Evolutionary conservation across 768 basidiomycete species (phyloP).

Genomic region (Lenzites betulinus): DNA sequence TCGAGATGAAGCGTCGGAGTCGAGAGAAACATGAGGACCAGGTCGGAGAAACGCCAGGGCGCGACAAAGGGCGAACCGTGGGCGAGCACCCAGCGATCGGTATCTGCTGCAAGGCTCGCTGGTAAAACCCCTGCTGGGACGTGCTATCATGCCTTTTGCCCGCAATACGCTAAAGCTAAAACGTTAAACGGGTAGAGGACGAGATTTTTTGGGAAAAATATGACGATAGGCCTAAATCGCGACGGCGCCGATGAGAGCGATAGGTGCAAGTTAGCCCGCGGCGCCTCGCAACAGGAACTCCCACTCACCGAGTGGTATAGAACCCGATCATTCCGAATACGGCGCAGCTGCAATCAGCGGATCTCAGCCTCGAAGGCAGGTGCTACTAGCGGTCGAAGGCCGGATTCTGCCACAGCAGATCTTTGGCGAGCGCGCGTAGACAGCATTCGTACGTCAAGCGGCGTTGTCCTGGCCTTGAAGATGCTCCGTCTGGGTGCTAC

Average conservation of each 20-base stretch:
- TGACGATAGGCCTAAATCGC: conserved; percentile 7
- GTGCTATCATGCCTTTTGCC: conserved; percentile 22
- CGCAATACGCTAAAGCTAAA: conserved; percentile 35
- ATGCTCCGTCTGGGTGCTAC: background rate
- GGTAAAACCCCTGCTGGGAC: conserved; percentile 3
- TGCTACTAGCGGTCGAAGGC: conserved; percentile 5
- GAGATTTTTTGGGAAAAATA: background rate
- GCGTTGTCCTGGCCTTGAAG: background rate
- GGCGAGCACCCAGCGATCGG: conserved; percentile 25
- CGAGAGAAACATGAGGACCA: conserved; percentile 30
- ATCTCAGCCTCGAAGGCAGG: conserved; percentile 20
- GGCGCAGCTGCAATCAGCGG: conserved; percentile 15
- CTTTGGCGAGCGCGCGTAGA: background rate
- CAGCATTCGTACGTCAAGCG: conserved; percentile 17
- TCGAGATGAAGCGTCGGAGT: conserved; percentile 35
- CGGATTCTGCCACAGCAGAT: conserved; percentile 13
- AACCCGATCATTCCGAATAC: conserved; percentile 16
- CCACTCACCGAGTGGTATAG: conserved; percentile 7
- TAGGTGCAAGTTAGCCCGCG: conserved; percentile 13
- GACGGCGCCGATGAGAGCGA: conserved; percentile 15
- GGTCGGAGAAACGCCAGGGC: conserved; percentile 13
- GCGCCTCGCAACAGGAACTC: conserved; percentile 10
- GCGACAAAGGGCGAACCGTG: conserved; percentile 2
- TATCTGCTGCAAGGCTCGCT: conserved; percentile 9
- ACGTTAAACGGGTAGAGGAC: conserved; percentile 29